phyloP scores from a whole-genome alignment of 1,139 yeast species.

The Debaryomycetaceae sp. region DNA sequence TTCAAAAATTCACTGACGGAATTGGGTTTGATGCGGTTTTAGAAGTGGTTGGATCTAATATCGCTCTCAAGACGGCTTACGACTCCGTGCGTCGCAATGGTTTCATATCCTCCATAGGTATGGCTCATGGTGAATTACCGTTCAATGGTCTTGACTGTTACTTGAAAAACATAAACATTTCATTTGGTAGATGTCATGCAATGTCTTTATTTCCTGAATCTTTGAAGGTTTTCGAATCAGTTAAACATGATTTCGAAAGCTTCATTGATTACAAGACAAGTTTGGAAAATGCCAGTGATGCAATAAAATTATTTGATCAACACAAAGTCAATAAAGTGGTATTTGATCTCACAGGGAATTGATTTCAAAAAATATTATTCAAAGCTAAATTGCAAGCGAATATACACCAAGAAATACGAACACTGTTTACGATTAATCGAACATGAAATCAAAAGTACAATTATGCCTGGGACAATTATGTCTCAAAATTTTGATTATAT shows the following conservation, averaged over 20 bases:
- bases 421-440: too few relatives aligned
- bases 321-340: conserved; percentile 58
- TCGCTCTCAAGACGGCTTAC: conserved; percentile 50
- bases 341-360: conserved; percentile 36
- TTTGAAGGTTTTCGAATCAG: conserved; percentile 42
- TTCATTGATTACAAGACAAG: conserved; percentile 48
- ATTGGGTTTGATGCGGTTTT: conserved; percentile 56
- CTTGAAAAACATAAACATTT: conserved; percentile 52
- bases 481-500: too few relatives aligned
- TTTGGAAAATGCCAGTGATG: conserved; percentile 44
- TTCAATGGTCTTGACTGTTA: conserved; percentile 59
- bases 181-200: conserved; percentile 66
- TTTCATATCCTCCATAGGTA: conserved; percentile 57
- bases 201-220: conserved; percentile 57
- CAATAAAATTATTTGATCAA: conserved; percentile 50
- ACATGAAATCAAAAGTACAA: too few relatives aligned
- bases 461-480: too few relatives aligned
- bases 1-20: conserved; percentile 27
- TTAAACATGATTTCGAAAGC: conserved; percentile 42
- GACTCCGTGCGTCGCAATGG: conserved; percentile 59
- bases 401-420: too few relatives aligned
- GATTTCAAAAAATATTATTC: too few relatives aligned
- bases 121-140: conserved; percentile 59
- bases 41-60: conserved; percentile 55
- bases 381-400: too few relatives aligned